These are phyloP conservation scores for Tillandsia fasciculata DNA, from an alignment of 176 grass and related monocot species.

Conservation along the genomic window DNA sequence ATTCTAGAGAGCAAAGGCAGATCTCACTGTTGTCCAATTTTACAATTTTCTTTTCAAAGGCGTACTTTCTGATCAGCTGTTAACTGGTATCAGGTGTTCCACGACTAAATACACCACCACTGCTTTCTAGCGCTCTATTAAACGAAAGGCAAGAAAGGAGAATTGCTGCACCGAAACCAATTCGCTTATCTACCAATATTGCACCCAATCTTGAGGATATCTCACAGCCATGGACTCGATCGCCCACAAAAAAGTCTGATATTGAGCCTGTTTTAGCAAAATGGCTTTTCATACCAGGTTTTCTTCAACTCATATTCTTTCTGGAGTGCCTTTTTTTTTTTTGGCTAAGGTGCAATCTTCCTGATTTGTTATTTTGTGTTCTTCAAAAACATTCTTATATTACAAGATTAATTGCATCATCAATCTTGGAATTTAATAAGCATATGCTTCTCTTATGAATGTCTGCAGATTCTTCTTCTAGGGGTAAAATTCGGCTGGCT, in stretches of 20 bases:
- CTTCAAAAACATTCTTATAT: no score
- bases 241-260: constrained; percentile 80
- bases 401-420: no score
- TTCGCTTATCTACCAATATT: constrained; percentile 47
- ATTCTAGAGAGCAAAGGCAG: constrained; percentile 92
- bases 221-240: constrained; percentile 76
- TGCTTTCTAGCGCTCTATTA: constrained; percentile 50
- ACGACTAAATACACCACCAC: constrained; percentile 92
- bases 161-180: constrained; percentile 72
- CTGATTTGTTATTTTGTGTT: background rate
- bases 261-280: constrained; percentile 65
- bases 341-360: background rate
- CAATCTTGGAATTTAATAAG: no score
- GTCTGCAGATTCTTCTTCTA: constrained; percentile 71
- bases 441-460: constrained; percentile 24
- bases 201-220: constrained; percentile 62
- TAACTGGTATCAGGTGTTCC: constrained; percentile 61
- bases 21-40: constrained; percentile 6
- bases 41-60: constrained; percentile 8
- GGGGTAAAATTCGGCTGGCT: constrained; percentile 60
- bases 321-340: background rate
- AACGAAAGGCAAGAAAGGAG: constrained; percentile 76
- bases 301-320: constrained; percentile 20
- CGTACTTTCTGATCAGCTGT: constrained; percentile 28
- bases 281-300: constrained; percentile 88